Percentiles rank a stretch among this genome's conserved stretches.
These are phyloP conservation scores for rapeseed (Brassica napus) DNA, from an alignment of 345 rosid genomes.

Conservation along the genomic window DNA sequence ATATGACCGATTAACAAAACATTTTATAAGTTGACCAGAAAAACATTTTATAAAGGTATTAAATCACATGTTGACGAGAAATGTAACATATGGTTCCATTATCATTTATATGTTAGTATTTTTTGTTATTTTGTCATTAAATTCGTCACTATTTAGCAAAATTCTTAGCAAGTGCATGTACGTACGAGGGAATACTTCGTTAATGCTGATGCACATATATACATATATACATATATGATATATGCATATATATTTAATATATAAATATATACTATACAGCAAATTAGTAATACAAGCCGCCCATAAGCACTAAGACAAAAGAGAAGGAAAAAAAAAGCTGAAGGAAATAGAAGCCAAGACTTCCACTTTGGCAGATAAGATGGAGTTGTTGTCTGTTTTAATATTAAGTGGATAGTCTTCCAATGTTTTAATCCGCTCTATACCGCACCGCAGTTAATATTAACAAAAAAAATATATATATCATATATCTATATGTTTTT, in stretches of 20 bases:
- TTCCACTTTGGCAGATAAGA: constrained; percentile 37
- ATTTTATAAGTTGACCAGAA: background rate
- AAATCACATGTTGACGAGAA: background rate
- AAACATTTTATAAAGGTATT: background rate
- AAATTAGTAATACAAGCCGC: constrained; percentile 34
- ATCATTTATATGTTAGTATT: background rate
- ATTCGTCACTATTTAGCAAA: background rate
- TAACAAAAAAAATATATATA: too few relatives aligned
- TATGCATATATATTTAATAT: background rate
- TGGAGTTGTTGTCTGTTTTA: constrained; percentile 41
- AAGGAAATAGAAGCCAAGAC: constrained; percentile 37
- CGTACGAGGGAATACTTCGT: constrained; percentile 14
- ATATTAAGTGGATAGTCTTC: background rate
- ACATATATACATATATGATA: too few relatives aligned
- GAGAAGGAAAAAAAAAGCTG: background rate
- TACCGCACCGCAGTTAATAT: too few relatives aligned
- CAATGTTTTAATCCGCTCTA: too few relatives aligned
- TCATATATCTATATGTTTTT: too few relatives aligned
- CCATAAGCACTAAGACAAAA: constrained; percentile 29
- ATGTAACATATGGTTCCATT: background rate
- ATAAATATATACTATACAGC: background rate
- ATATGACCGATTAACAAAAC: background rate
- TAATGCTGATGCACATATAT: constrained; percentile 1
- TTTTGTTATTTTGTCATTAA: background rate
- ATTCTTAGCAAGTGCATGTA: constrained; percentile 10